Conservation (phyloP, 108 stramenopile genomes). For the Nitzschia palea region DNA sequence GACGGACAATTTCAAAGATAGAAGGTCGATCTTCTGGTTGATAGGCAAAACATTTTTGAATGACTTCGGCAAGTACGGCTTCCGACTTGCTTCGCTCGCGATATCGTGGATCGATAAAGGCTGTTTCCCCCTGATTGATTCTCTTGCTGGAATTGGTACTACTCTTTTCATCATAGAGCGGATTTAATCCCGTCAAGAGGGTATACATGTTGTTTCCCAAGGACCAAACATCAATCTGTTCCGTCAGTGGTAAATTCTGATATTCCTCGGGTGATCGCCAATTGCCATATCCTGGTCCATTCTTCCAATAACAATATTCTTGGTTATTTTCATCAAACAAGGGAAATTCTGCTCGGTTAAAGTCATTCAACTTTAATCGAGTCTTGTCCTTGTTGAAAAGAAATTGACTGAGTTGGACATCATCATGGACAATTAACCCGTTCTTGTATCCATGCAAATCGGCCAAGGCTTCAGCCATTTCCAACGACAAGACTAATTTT, state of each 20-base stretch:
- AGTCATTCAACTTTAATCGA: slow-evolving; percentile 72
- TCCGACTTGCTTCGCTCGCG: slow-evolving; percentile 54
- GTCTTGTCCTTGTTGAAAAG: slow-evolving; percentile 39
- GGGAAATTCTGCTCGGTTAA: slow-evolving; percentile 72
- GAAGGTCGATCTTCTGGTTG: slow-evolving; percentile 51
- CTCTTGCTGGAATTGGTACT: slow-evolving; percentile 16
- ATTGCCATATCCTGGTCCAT: slow-evolving; percentile 39
- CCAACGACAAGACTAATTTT: slow-evolving; percentile 54
- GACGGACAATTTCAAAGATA: slow-evolving; percentile 65
- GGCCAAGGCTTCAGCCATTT: slow-evolving; percentile 68
- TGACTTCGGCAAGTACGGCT: slow-evolving; percentile 44
- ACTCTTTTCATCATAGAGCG: slow-evolving; percentile 40
- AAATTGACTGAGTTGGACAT: slow-evolving; percentile 66
- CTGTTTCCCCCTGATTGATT: slow-evolving; percentile 38
- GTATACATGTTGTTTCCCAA: slow-evolving; percentile 75
- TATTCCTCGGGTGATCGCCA: slow-evolving; percentile 75
- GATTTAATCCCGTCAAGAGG: slow-evolving; percentile 58
- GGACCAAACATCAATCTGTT: slow-evolving; percentile 71
- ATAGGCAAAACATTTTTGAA: slow-evolving; percentile 54
- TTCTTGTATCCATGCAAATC: slow-evolving; percentile 57
- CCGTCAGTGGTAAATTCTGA: slow-evolving; percentile 43
- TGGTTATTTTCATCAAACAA: slow-evolving; percentile 45
- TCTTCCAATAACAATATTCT: slow-evolving; percentile 61
- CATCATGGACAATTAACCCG: slow-evolving; percentile 71
- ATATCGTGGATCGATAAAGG: slow-evolving; percentile 61